Base-by-base conservation (phyloP, 441 rosid genomes). In the Iberis amara region DNA sequence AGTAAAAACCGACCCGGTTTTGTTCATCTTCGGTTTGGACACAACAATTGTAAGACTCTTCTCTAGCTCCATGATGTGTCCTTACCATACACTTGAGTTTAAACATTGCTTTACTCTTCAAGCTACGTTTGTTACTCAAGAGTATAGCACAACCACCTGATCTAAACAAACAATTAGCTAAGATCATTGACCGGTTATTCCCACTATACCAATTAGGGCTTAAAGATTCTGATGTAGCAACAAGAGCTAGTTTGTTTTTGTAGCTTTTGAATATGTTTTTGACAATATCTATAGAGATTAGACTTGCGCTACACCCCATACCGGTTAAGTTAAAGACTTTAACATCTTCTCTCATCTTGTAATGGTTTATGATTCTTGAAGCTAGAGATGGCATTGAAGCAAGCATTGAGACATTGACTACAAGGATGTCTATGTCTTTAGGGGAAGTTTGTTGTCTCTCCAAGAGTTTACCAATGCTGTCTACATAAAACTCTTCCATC, bases 221-320 rank as follows among this genome's bases (percentile, higher is more conserved):
- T 23, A 92, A 57, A 9, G 88, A 85, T 38, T 92, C 96, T 1
- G 95, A 82, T 4, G 96, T 79, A 15, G 75, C 82, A 0, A 92
- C 65, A 8, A 92, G 74, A 1, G 94, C 89, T 24, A 62, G 28
- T 48, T 40, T 50, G 52, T 86, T 78, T 31, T 73, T 70, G 32
- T 76, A 50, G 7, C 73, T 65, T 42, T 73, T 83, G 62, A 92
- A 86, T 7, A 81, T 37, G 78, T 69, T 83, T 4, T 72, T 78
- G 12, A 74, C 85, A 37, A 83, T 65, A 47, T 86, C 84, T 15
- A 84, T 35, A 8, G 98, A 82, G 18, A 92, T 66, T 15, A 92
- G 67, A 63, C 95, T 88, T n/a, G 95, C 95, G 55, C 94, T 88
- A 12, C 98, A 92, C 0, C 98, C 96, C 96, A 92, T 92, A 6